Conservation (phyloP, 352 stramenopile genomes). For the Bremia lactucae region DNA sequence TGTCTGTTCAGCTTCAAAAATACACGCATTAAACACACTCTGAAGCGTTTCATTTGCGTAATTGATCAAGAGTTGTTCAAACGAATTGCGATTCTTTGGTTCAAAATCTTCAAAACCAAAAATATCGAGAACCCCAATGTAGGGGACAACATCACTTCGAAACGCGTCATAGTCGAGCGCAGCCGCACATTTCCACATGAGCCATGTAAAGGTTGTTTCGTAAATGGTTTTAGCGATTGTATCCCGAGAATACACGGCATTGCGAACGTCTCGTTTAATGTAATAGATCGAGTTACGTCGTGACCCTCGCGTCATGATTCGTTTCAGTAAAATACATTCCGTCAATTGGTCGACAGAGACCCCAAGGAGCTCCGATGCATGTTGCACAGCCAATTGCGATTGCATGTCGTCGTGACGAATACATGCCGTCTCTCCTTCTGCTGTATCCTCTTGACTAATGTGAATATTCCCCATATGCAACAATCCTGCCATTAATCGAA, state of each 20-base stretch:
- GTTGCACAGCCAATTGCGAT: slow-evolving; percentile 33
- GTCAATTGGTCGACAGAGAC: slow-evolving; percentile 51
- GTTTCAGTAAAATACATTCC: slow-evolving; percentile 69
- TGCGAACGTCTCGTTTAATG: slow-evolving; percentile 55
- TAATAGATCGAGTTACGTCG: slow-evolving; percentile 73
- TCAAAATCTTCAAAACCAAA: slow-evolving; percentile 89
- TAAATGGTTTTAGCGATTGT: slow-evolving; percentile 88
- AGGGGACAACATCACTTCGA: slow-evolving; percentile 67
- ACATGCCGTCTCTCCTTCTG: slow-evolving; percentile 60
- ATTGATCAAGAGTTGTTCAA: slow-evolving; percentile 89
- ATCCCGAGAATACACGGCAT: slow-evolving; percentile 74
- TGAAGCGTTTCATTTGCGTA: slow-evolving; percentile 89
- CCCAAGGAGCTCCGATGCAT: slow-evolving; percentile 54
- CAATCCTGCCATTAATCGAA: slow-evolving; percentile 56
- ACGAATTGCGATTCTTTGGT: slow-evolving; percentile 83
- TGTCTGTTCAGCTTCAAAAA: slow-evolving; percentile 80
- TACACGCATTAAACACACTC: slow-evolving; percentile 83
- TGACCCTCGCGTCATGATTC: slow-evolving; percentile 65
- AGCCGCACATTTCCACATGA: slow-evolving; percentile 76
- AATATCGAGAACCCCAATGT: slow-evolving; percentile 89
- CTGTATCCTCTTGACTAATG: slow-evolving; percentile 61
- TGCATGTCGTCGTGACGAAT: slow-evolving; percentile 34
- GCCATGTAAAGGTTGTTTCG: slow-evolving; percentile 80
- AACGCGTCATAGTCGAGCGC: slow-evolving; percentile 76
- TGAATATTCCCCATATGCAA: slow-evolving; percentile 74